Base-by-base conservation (phyloP, 768 basidiomycete species). In the Ephemerocybe angulata region DNA sequence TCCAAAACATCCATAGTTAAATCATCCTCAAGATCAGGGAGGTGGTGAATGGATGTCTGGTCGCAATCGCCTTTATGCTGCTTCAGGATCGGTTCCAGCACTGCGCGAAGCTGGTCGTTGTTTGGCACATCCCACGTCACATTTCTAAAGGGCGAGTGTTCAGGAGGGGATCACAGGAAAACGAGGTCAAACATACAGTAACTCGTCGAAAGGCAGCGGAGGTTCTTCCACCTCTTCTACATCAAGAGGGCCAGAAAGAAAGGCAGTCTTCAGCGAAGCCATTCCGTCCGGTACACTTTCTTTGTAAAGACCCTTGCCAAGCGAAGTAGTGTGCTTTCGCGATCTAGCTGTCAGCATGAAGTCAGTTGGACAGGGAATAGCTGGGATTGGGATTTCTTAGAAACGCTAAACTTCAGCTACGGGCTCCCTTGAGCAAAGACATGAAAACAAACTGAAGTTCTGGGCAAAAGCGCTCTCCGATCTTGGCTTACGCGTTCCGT, bases 341-440 rank as follows among this genome's bases (percentile, higher is more conserved):
- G 74, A 58, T 31, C 63, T 67, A 1, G 79, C 81, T 8, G 81
- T 83, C n/a, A 67, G 73, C 33, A 66, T 68, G 3, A 84, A 76
- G 15, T 71, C 70, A 31, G 70, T 68, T 41, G 83, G 79, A 19
- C 83, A 58, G 12, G 81, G 60, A 11, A 81, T 76, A 10, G 74
- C 70, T 21, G 24, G 38, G 51, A 47, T 29, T 30, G 38, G 27
- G 29, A 56, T 51, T 56, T 52, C 52, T 54, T 33, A 24, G 28
- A 25, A 15, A 41, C 11, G 2, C 35, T 5, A 41, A 30, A 54
- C 22, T 53, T n/a, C n/a, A n/a, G n/a, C n/a, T n/a, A n/a, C n/a
- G n/a, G n/a, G n/a, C n/a, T n/a, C n/a, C n/a, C n/a, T n/a, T n/a
- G n/a, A n/a, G n/a, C 19, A 54, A 11, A 25, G 29, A n/a, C 24